Conservation (phyloP, 1,284 basidiomycete species). For the Farysia itapuensis region DNA sequence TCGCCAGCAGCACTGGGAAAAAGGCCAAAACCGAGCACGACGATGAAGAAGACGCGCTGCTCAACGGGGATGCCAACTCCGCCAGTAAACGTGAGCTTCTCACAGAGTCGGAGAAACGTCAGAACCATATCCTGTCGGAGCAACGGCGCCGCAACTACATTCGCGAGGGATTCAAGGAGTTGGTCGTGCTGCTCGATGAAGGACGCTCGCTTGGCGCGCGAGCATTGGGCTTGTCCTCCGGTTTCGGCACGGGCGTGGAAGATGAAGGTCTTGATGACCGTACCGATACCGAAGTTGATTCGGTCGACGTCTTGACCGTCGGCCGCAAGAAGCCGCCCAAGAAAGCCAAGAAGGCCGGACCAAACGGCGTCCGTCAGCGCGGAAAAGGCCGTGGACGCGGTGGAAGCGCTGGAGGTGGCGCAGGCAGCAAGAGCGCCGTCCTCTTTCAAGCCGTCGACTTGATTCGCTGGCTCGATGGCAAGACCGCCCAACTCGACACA, state of each 20-base stretch:
- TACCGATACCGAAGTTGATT: constrained; percentile 49
- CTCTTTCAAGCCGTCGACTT: constrained; percentile 58
- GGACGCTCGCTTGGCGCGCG: constrained; percentile 55
- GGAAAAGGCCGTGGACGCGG: constrained; percentile 56
- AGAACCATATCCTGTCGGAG: constrained; percentile 55
- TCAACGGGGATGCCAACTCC: constrained; percentile 2
- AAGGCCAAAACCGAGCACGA: constrained; percentile 47
- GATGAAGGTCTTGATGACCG: constrained; percentile 57
- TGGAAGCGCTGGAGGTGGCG: constrained; percentile 54
- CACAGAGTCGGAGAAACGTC: constrained; percentile 50
- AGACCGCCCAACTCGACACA: constrained; percentile 35
- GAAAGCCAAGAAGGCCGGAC: constrained; percentile 39
- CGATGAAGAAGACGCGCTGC: constrained; percentile 10
- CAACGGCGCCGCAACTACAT: constrained; percentile 57
- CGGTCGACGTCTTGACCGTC: constrained; percentile 34
- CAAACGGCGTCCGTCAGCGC: constrained; percentile 33
- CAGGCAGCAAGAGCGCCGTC: constrained; percentile 55
- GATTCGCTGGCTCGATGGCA: constrained; percentile 53
- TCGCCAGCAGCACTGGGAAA: constrained; percentile 17
- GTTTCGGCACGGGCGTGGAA: constrained; percentile 57
- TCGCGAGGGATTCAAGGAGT: constrained; percentile 54
- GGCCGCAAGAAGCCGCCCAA: constrained; percentile 42
- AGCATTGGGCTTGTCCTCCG: constrained; percentile 51
- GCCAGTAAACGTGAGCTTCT: constrained; percentile 41
- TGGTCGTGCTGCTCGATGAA: constrained; percentile 55